Base-by-base conservation (phyloP, 768 basidiomycete species). In the Zangia roseola region DNA sequence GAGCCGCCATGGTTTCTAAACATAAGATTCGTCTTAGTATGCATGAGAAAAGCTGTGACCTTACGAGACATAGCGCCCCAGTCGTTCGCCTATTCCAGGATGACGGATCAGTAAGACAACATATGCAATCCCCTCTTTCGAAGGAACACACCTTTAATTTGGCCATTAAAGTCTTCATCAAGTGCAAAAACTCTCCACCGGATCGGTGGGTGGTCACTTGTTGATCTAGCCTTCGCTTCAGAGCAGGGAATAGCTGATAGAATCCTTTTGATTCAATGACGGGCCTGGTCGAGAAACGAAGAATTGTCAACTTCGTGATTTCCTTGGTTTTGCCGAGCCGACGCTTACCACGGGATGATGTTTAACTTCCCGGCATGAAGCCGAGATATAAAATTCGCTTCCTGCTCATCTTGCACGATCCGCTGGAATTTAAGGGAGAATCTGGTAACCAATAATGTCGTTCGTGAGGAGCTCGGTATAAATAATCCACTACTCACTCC, bases 11-110 rank as follows among this genome's bases (percentile, higher is more conserved):
- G 1, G 73, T 77, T 68, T 78, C 77, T 80, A 47, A 9, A 50
- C 1, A 36, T 16, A 9, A 13, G n/a, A 37, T 8, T 54, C 37
- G 13, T 46, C 21, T 36, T 5, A 13, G 1, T n/a, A 19, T 24
- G 24, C 2, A n/a, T 13, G 3, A n/a, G 13, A 33, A 17, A 30
- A 0, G 6, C 0, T 10, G 8, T 16, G 3, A 8, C 61, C 81
- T 41, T 54, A 84, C 83, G 81, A 40, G 82, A 82, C 42, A 84
- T 67, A 0, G 82, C 71, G 14, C 80, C 79, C 83, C 83, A 84
- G 51, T 84, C 83, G 28, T 82, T 82, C 2, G 78, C 74, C 82
- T 47, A 39, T n/a, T n/a, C n/a, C 2, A 39, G 3, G 3, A 35
- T 20, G 16, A n/a, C 10, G 5, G 33, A 21, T 46, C n/a, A 54